A percentile compares a stretch with the other conserved stretches of the same genome.
Evolutionary conservation across 345 rosid genomes (phyloP).

Genomic region (Raphanus raphanistrum): DNA sequence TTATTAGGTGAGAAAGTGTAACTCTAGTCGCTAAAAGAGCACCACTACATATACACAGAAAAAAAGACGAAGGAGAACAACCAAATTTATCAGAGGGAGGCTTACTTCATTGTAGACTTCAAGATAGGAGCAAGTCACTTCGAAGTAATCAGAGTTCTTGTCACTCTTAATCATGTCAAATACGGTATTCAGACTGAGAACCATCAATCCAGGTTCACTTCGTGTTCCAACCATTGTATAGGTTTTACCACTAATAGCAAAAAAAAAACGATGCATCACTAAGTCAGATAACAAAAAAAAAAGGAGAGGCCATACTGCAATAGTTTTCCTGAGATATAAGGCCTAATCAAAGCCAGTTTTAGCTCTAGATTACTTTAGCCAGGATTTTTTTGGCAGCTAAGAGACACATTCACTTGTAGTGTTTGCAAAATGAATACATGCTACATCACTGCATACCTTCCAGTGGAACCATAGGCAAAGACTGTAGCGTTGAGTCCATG

Average conservation of each 20-base stretch:
- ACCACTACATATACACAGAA: neutral
- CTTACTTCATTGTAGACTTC: slow-evolving; percentile 96
- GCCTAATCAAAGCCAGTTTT: slow-evolving; percentile 10
- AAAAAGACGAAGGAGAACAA: neutral
- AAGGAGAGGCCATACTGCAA: no score
- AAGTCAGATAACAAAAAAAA: no score
- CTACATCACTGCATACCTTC: slow-evolving; percentile 59
- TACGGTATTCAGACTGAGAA: slow-evolving; percentile 84
- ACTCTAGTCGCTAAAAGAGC: neutral
- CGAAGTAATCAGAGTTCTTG: slow-evolving; percentile 66
- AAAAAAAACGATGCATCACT: neutral
- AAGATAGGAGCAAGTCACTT: slow-evolving; percentile 89
- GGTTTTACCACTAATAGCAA: slow-evolving; percentile 76
- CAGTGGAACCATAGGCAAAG: slow-evolving; percentile 96
- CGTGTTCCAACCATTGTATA: slow-evolving; percentile 91
- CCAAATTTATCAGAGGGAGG: neutral
- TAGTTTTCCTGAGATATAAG: neutral
- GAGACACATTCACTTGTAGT: neutral
- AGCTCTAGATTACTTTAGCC: neutral
- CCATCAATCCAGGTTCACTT: slow-evolving; percentile 96
- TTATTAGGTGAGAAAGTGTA: neutral
- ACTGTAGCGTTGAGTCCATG: slow-evolving; percentile 93
- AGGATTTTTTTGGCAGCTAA: neutral
- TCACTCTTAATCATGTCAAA: slow-evolving; percentile 72
- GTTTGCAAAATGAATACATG: neutral